Conservation (phyloP, 2,329 filamentous ascomycete genomes). For the Neobulgaria alba region DNA sequence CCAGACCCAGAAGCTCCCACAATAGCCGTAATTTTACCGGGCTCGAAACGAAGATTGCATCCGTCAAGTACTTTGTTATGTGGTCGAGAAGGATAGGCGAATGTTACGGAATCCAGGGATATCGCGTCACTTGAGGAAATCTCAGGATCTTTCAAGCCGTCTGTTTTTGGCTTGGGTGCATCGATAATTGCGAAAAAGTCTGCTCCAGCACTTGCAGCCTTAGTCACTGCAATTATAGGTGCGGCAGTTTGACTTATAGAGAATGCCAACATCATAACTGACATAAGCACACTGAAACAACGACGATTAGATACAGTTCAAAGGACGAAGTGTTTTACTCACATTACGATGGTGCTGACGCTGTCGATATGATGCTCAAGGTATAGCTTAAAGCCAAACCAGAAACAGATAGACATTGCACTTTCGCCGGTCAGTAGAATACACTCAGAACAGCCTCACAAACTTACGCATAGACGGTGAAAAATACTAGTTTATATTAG, state of each 20-base stretch:
- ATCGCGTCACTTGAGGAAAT: slow-evolving; percentile 20
- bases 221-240: slow-evolving; percentile 44
- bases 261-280: slow-evolving; percentile 49
- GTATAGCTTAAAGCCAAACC: slow-evolving; percentile 49
- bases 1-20: slow-evolving; percentile 79
- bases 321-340: slow-evolving; percentile 19
- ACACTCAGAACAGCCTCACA: too few relatives aligned
- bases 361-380: slow-evolving; percentile 38
- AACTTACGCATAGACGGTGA: slow-evolving; percentile 24
- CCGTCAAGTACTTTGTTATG: slow-evolving; percentile 55
- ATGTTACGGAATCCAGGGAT: slow-evolving; percentile 53
- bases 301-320: not conserved
- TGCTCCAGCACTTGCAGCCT: slow-evolving; percentile 28
- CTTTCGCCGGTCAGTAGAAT: slow-evolving; percentile 16
- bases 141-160: slow-evolving; percentile 39
- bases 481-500: slow-evolving; percentile 28
- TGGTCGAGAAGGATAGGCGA: slow-evolving; percentile 53
- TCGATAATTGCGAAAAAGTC: slow-evolving; percentile 32
- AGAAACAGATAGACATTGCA: slow-evolving; percentile 51
- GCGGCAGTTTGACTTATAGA: slow-evolving; percentile 49
- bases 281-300: slow-evolving; percentile 32
- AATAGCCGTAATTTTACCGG: slow-evolving; percentile 63
- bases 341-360: slow-evolving; percentile 48
- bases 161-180: slow-evolving; percentile 30
- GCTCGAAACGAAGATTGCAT: slow-evolving; percentile 48